Evolutionary conservation across 2,329 filamentous ascomycete species (phyloP).

Genomic region (Neoarthrinium moseri): DNA sequence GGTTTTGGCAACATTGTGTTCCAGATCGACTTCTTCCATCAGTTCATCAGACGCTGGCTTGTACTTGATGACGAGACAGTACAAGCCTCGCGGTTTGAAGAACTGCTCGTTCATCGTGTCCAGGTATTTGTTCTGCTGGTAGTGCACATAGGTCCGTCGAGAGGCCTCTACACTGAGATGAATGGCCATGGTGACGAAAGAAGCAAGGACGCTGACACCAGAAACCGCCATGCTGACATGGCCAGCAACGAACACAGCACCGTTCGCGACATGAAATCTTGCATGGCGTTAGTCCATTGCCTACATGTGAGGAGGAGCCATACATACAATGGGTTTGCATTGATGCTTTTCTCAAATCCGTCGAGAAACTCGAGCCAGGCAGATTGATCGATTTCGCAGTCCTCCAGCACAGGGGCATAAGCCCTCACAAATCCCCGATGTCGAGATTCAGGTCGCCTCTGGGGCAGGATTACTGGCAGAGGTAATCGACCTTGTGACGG

Average conservation of each 20-base stretch:
- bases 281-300: neutral
- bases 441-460: constrained; percentile 38
- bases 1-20: constrained; percentile 32
- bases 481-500: neutral
- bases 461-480: constrained; percentile 40
- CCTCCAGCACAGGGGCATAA: constrained; percentile 38
- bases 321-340: constrained; percentile 18
- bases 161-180: constrained; percentile 39
- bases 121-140: constrained; percentile 51
- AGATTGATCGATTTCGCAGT: constrained; percentile 37
- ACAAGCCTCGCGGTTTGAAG: constrained; percentile 51
- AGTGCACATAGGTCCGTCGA: constrained; percentile 37
- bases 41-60: constrained; percentile 36
- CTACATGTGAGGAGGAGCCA: neutral
- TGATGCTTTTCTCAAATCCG: constrained; percentile 35
- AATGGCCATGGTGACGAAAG: constrained; percentile 39
- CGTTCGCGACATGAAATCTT: constrained; percentile 28
- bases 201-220: constrained; percentile 28
- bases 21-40: constrained; percentile 27
- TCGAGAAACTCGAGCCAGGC: constrained; percentile 41
- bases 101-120: constrained; percentile 54
- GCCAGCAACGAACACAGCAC: constrained; percentile 27
- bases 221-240: constrained; percentile 37
- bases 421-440: constrained; percentile 41
- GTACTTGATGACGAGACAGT: constrained; percentile 45